These are phyloP conservation scores for Aspergillus glaucus DNA, from an alignment of 2,329 filamentous ascomycete genomes.

Conservation along the genomic window DNA sequence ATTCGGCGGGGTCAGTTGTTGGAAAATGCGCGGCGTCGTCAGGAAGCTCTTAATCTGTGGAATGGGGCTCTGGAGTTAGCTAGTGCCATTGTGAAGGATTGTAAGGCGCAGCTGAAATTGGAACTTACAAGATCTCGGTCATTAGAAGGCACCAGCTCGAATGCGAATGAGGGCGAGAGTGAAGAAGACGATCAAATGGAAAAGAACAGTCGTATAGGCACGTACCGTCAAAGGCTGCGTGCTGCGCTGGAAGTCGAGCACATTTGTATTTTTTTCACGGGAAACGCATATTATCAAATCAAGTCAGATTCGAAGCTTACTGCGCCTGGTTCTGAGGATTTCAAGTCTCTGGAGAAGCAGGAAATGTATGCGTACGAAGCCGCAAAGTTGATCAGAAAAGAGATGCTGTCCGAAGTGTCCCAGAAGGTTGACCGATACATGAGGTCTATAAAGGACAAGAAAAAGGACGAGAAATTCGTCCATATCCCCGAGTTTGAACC, in stretches of 20 bases:
- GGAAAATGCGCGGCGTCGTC: slow-evolving; percentile 64
- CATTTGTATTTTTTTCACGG: slow-evolving; percentile 75
- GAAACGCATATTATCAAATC: slow-evolving; percentile 76
- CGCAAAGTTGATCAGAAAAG: slow-evolving; percentile 70
- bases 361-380: slow-evolving; percentile 69
- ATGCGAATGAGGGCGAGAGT: slow-evolving; percentile 12
- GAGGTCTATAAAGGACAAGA: slow-evolving; percentile 52
- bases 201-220: slow-evolving; percentile 46
- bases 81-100: slow-evolving; percentile 50
- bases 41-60: slow-evolving; percentile 67
- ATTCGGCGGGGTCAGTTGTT: slow-evolving; percentile 69
- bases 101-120: slow-evolving; percentile 53
- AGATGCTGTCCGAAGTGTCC: slow-evolving; percentile 61
- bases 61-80: slow-evolving; percentile 49
- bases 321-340: slow-evolving; percentile 60
- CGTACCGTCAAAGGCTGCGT: slow-evolving; percentile 61
- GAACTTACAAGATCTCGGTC: slow-evolving; percentile 34
- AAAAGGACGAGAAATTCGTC: slow-evolving; percentile 51
- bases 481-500: slow-evolving; percentile 57
- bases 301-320: slow-evolving; percentile 64
- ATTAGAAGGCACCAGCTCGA: slow-evolving; percentile 11
- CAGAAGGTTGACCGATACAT: slow-evolving; percentile 60
- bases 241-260: slow-evolving; percentile 73
- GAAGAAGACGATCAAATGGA: slow-evolving; percentile 36
- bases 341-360: slow-evolving; percentile 57